A percentile compares a stretch with the other conserved stretches of the same genome.
Conservation (phyloP, 805 yeast species). For the Hanseniaspora pseudoguilliermondii region DNA sequence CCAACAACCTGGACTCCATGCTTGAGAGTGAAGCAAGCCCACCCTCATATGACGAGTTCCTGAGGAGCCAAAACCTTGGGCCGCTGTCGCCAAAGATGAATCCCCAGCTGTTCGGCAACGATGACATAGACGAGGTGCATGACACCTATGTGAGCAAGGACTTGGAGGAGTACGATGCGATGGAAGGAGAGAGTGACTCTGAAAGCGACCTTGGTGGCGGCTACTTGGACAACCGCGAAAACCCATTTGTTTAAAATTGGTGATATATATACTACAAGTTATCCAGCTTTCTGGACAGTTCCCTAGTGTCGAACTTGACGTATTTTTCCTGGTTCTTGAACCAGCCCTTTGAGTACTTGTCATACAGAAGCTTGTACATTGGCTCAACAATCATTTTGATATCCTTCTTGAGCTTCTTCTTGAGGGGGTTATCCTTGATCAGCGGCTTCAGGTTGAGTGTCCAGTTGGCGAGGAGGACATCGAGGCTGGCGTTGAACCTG, state of each 20-base stretch:
- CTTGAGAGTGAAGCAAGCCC: not conserved
- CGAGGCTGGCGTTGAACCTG: constrained; percentile 72
- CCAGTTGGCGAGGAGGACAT: constrained; percentile 56
- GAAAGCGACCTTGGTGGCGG: constrained; percentile 9
- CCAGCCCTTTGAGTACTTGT: constrained; percentile 34
- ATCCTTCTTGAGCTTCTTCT: constrained; percentile 53
- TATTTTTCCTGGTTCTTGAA: constrained; percentile 29
- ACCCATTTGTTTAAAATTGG: not conserved
- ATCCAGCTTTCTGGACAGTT: constrained; percentile 23
- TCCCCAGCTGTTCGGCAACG: not conserved
- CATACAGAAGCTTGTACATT: constrained; percentile 72
- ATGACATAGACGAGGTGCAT: not conserved
- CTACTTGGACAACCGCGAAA: constrained; percentile 3
- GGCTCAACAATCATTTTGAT: constrained; percentile 62
- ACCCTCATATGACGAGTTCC: constrained; percentile 9
- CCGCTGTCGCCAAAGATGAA: constrained; percentile 6
- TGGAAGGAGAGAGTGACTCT: constrained; percentile 11
- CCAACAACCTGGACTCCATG: not conserved
- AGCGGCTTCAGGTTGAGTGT: constrained; percentile 32
- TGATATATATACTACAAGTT: constrained; percentile 17
- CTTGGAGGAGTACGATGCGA: constrained; percentile 13
- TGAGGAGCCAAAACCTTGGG: constrained; percentile 5
- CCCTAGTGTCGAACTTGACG: constrained; percentile 26
- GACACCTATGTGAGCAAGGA: constrained; percentile 6
- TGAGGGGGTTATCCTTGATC: constrained; percentile 55